Percentiles rank a stretch among this genome's conserved stretches.
These are phyloP conservation scores for Neocallimastix lanati DNA, from an alignment of 192 early-diverging fungal genomes.

Conservation along the genomic window DNA sequence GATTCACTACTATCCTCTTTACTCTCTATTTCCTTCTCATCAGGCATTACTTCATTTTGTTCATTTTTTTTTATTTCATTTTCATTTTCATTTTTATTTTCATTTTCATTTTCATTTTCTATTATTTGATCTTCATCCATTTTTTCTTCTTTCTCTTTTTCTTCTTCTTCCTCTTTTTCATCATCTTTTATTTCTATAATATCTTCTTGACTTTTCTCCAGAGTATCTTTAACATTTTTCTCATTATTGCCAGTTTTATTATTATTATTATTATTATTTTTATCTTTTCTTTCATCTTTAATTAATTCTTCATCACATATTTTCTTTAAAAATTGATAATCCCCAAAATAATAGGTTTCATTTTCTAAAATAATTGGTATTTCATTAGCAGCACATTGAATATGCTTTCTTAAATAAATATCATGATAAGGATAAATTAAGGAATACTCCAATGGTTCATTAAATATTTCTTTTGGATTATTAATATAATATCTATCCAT, in stretches of 20 bases:
- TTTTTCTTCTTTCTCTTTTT: background rate
- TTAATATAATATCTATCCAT: constrained; percentile 34
- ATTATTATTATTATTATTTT: background rate
- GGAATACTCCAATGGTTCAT: constrained; percentile 8
- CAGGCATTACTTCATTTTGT: no score
- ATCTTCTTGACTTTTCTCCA: background rate
- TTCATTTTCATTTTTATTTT: background rate
- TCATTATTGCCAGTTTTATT: no score
- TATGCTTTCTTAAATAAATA: background rate
- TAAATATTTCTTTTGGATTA: constrained; percentile 28
- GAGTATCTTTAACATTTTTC: no score
- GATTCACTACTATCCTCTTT: no score
- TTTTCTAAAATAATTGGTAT: background rate
- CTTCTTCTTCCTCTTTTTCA: background rate
- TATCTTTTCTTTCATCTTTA: background rate
- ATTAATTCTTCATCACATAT: background rate
- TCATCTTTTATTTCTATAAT: background rate
- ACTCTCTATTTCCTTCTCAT: no score
- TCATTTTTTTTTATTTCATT: background rate
- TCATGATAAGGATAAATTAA: constrained; percentile 11
- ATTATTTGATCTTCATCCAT: background rate
- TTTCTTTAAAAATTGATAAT: background rate
- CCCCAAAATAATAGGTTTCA: background rate
- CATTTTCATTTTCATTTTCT: background rate
- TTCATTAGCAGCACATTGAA: background rate